Evolutionary conservation across 1,284 basidiomycete species (phyloP), one percentile per base, ranked within the genome.

Genomic region (Melampsora americana): DNA sequence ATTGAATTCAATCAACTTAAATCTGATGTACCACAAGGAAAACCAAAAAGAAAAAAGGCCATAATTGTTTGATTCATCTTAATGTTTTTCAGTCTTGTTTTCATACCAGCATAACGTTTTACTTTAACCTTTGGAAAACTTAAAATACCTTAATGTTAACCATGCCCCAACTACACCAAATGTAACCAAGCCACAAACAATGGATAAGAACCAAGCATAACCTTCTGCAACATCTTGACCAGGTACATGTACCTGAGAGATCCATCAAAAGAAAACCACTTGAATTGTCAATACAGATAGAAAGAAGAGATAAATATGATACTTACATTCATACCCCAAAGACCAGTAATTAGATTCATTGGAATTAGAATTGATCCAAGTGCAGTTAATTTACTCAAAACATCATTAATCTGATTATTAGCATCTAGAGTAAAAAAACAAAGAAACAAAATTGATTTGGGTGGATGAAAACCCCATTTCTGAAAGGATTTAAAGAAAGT

Each of bases 371-470:
- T 90, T 0, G 96, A 98, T 88, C 96, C 96, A 53, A 99, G 87
- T 9, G 96, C 96, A 0, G 96, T 99, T 78, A 99, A 86, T 85
- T 98, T 98, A n/a, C 92, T 93, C 5, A 99, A 88, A 3, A 99
- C 95, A 83, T 99, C 95, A 84, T 99, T 99, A 85, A 98, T 99
- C 85, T 97, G 95, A 84, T 99, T 99, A 85, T 99, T 99, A 70
- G 96, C 96, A 82, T 99, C 95, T 42, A 97, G n/a, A n/a, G 81
- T n/a, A 80, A 48, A 79, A 80, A 77, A 32, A 28, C 39, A 11
- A 64, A 48, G 28, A 14, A 20, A 6, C 66, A 69, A 82, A 12
- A 23, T 12, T 50, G 50, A n/a, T 23, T 1, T 20, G 18, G 35
- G 7, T 26, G 2, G 16, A 53, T n/a, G n/a, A n/a, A n/a, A n/a